Percentiles rank a stretch among this genome's conserved stretches.
phyloP scores from a whole-genome alignment of 148 eudicot genomes.

The Persicaria tinctoria region DNA sequence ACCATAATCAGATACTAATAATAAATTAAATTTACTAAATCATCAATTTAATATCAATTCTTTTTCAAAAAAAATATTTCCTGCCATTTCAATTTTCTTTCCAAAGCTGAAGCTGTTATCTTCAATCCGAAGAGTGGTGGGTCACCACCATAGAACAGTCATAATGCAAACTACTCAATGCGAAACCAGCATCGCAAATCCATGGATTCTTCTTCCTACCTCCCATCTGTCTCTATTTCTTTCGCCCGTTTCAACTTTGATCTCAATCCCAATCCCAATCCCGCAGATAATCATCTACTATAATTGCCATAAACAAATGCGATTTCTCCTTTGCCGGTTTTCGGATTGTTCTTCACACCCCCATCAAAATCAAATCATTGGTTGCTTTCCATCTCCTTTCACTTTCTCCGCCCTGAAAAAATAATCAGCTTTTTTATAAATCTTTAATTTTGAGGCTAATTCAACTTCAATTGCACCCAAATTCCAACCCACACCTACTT shows the following conservation, averaged over 20 bases:
- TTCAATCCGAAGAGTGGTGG: conserved; percentile 6
- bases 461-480: not conserved
- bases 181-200: conserved; percentile 6
- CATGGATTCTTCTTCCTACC: conserved; percentile 7
- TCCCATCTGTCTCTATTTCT: not conserved
- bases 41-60: no score
- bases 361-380: not conserved
- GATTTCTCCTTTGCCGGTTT: not conserved
- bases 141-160: conserved; percentile 4
- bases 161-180: not conserved
- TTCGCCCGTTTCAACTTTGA: not conserved
- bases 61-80: no score
- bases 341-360: not conserved
- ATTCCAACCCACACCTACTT: conserved; percentile 7
- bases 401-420: not conserved
- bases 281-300: not conserved
- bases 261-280: not conserved
- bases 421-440: not conserved
- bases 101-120: conserved; percentile 3
- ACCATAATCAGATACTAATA: no score
- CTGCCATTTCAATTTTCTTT: not conserved
- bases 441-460: not conserved
- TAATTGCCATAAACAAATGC: not conserved
- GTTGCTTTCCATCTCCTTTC: not conserved
- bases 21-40: no score